Evolutionary conservation across 2,329 filamentous ascomycete species (phyloP).

Genomic region (Paraphoma chrysanthemicola): DNA sequence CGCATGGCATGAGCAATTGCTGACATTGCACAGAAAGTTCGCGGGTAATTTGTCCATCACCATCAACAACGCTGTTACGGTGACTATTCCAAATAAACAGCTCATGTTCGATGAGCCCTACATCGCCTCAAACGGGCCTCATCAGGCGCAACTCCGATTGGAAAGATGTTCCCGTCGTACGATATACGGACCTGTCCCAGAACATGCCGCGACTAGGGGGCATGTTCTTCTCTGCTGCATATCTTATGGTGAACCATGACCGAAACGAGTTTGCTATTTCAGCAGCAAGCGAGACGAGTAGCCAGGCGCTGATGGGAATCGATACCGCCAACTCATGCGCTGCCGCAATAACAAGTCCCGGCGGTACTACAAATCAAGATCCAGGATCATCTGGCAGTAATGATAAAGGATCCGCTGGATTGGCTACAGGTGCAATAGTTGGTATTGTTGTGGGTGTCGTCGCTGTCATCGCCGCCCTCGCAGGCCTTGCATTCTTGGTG

Average conservation of each 20-base stretch:
- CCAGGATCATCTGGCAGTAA: neutral
- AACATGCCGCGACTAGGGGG: slow-evolving; percentile 10
- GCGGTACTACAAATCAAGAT: neutral
- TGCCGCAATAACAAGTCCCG: neutral
- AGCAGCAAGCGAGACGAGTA: neutral
- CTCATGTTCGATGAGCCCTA: slow-evolving; percentile 10
- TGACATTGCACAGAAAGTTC: neutral
- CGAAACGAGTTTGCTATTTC: slow-evolving; percentile 8
- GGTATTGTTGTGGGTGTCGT: neutral
- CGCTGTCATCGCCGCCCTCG: neutral
- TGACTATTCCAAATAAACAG: slow-evolving; percentile 4
- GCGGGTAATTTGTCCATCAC: slow-evolving; percentile 2
- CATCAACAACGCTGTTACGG: neutral
- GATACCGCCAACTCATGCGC: slow-evolving; percentile 3
- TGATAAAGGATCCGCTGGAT: neutral
- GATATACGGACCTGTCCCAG: neutral
- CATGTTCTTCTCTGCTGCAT: slow-evolving; percentile 9
- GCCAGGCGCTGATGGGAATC: slow-evolving; percentile 1
- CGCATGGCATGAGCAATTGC: neutral
- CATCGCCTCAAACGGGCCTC: neutral
- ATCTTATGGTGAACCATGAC: slow-evolving; percentile 9
- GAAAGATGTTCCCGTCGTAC: slow-evolving; percentile 3
- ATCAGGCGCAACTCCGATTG: neutral
- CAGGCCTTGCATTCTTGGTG: neutral
- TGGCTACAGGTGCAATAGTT: neutral